Percentiles rank a stretch among this genome's conserved stretches.
Conservation (phyloP, 2,329 filamentous ascomycete species). For the Canariomyces notabilis region DNA sequence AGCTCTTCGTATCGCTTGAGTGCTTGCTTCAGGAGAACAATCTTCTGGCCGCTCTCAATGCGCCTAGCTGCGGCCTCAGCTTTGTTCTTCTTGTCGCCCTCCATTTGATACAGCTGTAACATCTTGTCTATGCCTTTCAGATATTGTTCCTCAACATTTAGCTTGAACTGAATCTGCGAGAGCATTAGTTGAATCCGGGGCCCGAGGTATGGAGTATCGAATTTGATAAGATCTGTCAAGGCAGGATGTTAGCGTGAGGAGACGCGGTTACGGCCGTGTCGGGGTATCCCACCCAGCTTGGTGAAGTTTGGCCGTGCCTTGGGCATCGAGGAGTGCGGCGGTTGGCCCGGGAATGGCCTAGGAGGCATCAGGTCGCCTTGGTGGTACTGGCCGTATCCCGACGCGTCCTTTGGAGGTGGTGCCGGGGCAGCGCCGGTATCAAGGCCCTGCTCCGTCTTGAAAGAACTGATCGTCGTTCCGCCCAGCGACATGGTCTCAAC, state of each 20-base stretch:
- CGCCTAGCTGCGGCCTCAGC: slow-evolving; percentile 84
- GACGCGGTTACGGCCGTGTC: neutral
- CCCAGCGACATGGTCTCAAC: slow-evolving; percentile 62
- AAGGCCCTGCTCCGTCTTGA: slow-evolving; percentile 37
- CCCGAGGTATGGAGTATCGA: slow-evolving; percentile 90
- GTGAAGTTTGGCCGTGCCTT: slow-evolving; percentile 86
- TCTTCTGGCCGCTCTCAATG: slow-evolving; percentile 97
- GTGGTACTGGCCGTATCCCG: slow-evolving; percentile 55
- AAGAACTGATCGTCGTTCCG: slow-evolving; percentile 31
- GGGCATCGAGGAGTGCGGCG: slow-evolving; percentile 61
- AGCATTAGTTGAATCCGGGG: slow-evolving; percentile 99
- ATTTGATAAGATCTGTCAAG: slow-evolving; percentile 97
- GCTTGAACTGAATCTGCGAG: slow-evolving; percentile 96
- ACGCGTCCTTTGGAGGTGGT: slow-evolving; percentile 70
- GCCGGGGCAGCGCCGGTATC: slow-evolving; percentile 48
- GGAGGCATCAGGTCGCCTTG: slow-evolving; percentile 75
- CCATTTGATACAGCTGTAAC: slow-evolving; percentile 95
- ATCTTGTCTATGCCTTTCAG: slow-evolving; percentile 99
- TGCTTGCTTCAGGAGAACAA: slow-evolving; percentile 89
- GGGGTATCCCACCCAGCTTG: slow-evolving; percentile 70
- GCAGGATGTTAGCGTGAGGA: slow-evolving; percentile 5
- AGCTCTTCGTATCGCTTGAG: slow-evolving; percentile 96
- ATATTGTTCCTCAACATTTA: slow-evolving; percentile 98
- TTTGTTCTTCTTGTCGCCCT: slow-evolving; percentile 93
- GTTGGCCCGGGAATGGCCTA: slow-evolving; percentile 70